Evolutionary conservation across 2,329 filamentous ascomycete species (phyloP).

Genomic region (Colletotrichum cordylinicola): DNA sequence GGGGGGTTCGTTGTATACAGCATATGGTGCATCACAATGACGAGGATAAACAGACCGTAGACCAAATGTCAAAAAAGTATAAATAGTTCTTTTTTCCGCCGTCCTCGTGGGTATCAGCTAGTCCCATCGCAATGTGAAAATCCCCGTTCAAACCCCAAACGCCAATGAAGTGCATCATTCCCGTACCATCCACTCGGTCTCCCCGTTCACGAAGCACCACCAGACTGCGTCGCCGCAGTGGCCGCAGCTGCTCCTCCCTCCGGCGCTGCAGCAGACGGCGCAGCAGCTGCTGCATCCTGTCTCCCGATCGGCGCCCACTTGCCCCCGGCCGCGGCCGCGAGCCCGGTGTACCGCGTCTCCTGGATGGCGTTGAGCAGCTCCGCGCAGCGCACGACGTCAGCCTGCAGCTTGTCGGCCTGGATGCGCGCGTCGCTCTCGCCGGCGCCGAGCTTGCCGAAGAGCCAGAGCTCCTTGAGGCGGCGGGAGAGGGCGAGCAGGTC

Average conservation of each 20-base stretch:
- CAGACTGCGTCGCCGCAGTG: neutral
- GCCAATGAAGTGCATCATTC: conserved; percentile 5
- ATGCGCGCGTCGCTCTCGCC: conserved; percentile 38
- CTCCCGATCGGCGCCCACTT: conserved; percentile 36
- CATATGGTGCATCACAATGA: neutral
- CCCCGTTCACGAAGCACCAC: neutral
- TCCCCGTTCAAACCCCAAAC: neutral
- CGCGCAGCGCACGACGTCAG: conserved; percentile 39
- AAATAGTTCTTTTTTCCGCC: neutral
- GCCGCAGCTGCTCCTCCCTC: neutral
- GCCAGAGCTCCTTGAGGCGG: conserved; percentile 51
- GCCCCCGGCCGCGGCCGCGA: conserved; percentile 41
- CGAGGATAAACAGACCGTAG: neutral
- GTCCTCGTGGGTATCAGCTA: conserved; percentile 10
- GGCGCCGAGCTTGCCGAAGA: conserved; percentile 47
- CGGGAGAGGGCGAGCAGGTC: conserved; percentile 49
- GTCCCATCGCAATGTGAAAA: neutral
- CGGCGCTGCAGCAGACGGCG: neutral
- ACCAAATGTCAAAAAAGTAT: neutral
- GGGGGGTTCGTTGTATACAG: neutral
- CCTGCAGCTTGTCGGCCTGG: conserved; percentile 41
- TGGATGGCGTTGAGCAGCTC: conserved; percentile 41
- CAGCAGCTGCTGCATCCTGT: neutral
- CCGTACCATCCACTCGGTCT: too few species aligned
- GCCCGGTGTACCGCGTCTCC: conserved; percentile 33